Evolutionary conservation across 208 protist genomes (phyloP).

Genomic region (Leishmania mexicana): DNA sequence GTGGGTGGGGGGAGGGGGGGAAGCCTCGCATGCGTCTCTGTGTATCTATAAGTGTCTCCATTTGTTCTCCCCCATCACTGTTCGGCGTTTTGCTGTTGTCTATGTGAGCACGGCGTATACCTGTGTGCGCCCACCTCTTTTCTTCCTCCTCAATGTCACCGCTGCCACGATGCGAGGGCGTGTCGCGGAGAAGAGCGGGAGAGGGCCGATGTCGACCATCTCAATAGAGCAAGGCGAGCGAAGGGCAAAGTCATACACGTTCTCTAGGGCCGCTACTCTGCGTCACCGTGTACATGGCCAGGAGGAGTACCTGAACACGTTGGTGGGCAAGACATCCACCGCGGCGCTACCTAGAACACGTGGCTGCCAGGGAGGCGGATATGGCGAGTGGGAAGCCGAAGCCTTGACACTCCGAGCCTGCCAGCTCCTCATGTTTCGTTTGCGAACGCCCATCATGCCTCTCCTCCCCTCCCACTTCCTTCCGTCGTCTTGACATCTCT

Average conservation of each 20-base stretch:
- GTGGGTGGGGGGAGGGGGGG: background rate
- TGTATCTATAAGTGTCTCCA: background rate
- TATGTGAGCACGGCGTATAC: background rate
- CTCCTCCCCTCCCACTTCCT: background rate
- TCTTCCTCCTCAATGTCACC: background rate
- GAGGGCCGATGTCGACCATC: background rate
- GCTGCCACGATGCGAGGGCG: background rate
- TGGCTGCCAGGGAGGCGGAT: background rate
- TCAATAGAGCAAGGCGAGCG: constrained; percentile 19
- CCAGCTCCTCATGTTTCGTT: too few relatives aligned
- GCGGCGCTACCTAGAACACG: background rate
- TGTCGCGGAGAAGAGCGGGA: background rate
- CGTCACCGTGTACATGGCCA: background rate
- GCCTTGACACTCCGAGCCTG: background rate
- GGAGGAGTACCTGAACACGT: background rate
- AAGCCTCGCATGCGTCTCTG: background rate
- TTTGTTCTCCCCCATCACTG: background rate
- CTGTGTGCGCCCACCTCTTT: background rate
- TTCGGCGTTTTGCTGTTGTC: background rate
- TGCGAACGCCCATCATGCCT: too few relatives aligned
- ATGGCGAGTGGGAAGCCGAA: background rate
- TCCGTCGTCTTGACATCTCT: background rate
- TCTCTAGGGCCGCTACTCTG: background rate
- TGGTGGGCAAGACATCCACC: background rate
- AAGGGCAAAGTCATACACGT: background rate